phyloP scores from a whole-genome alignment of 352 stramenopile species.

The Pythium apleroticum region DNA sequence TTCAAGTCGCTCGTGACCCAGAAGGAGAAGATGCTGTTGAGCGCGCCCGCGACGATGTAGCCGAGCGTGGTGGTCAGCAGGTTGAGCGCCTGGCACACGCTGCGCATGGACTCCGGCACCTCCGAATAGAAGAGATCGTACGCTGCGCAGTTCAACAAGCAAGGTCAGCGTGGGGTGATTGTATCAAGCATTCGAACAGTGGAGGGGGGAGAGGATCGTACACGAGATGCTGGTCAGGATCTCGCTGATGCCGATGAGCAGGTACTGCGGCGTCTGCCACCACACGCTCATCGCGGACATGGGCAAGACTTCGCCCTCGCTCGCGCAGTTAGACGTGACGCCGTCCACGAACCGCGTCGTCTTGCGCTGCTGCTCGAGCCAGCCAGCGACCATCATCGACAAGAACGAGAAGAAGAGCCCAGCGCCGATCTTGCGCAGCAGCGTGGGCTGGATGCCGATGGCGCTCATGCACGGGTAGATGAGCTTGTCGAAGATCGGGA shows the following conservation, averaged over 20 bases:
- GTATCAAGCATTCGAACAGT: neutral
- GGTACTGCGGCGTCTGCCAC: slow-evolving; percentile 91
- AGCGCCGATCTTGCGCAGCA: slow-evolving; percentile 86
- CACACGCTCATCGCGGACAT: slow-evolving; percentile 87
- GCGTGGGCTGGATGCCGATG: slow-evolving; percentile 69
- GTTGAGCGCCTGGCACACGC: slow-evolving; percentile 89
- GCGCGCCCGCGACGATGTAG: slow-evolving; percentile 74
- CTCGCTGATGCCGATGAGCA: slow-evolving; percentile 87
- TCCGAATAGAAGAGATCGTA: slow-evolving; percentile 94
- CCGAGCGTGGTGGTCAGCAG: slow-evolving; percentile 89
- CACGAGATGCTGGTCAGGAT: slow-evolving; percentile 90
- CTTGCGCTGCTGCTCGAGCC: slow-evolving; percentile 77
- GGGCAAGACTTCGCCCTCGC: slow-evolving; percentile 43
- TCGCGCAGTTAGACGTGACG: slow-evolving; percentile 75
- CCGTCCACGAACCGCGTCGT: slow-evolving; percentile 36
- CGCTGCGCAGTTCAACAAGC: slow-evolving; percentile 29
- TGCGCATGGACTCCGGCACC: slow-evolving; percentile 89
- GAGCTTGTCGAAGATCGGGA: slow-evolving; percentile 85
- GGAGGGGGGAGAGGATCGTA: slow-evolving; percentile 35
- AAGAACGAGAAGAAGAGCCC: slow-evolving; percentile 83
- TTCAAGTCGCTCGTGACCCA: slow-evolving; percentile 92
- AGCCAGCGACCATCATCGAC: slow-evolving; percentile 69
- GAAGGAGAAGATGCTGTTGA: slow-evolving; percentile 90
- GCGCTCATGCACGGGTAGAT: slow-evolving; percentile 76
- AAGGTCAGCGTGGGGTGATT: slow-evolving; percentile 1